Evolutionary conservation across 2,329 filamentous ascomycete species (phyloP), one percentile per base, ranked within the genome.

Genomic region (Amphichorda felina): DNA sequence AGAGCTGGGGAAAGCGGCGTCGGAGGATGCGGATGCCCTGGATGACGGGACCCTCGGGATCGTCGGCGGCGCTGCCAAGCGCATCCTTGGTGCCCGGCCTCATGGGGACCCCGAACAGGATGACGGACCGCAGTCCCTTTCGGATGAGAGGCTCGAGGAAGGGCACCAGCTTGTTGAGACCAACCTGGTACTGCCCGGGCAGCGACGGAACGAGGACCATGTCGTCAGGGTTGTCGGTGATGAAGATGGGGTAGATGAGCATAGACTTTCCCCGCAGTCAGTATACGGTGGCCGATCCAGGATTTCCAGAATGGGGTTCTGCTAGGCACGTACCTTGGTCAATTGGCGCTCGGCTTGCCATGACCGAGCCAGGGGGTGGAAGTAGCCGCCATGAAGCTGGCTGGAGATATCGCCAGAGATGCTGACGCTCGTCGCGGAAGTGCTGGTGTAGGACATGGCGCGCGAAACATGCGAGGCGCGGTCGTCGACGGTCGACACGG

Each of bases 161-260:
- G 7, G 85, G 75, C 6, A 93, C 70, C 39, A 96, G 58, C 48
- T 79, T 84, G 67, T 93, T 94, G 53, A 96, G 56, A 42, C 91
- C 89, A 41, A 87, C 79, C 51, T 89, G 88, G 60, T 80, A 69
- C 60, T 96, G 89, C 55, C 87, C 86, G 2, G 91, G 91, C 4
- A 98, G 74, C 15, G 88, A 94, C 34, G 88, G 81, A 38, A 98
- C 93, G 13, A 82, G 70, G 11, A 80, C 82, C 64, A 95, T 84
- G 63, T 96, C 89, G 51, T 96, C 85, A 25, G 89, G 83, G 52
- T 84, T 76, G 60, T 98, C 91, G 50, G 91, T 94, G 45, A 98
- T 76, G 66, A 98, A 98, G 45, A 98, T 72, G 10, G 91, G 91
- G 62, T 93, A 96, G 51, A 98, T 95, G 50, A 98, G 80, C 91